phyloP scores from a whole-genome alignment of 2,329 filamentous ascomycete genomes.

The Neurospora crassa region DNA sequence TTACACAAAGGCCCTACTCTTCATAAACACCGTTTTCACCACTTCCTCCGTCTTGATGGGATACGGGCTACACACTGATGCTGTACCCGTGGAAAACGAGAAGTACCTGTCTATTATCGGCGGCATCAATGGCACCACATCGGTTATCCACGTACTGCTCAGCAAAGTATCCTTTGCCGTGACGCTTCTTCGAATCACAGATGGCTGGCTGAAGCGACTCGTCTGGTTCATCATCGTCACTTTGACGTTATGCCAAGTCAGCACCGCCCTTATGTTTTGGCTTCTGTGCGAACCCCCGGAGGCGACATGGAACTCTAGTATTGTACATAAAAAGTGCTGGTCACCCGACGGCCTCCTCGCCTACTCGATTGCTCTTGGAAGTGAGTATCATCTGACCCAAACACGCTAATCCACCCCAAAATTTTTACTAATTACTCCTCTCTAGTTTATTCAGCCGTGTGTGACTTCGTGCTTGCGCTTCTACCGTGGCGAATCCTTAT shows the following conservation, averaged over 20 bases:
- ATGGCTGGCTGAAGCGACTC: slow-evolving; percentile 18
- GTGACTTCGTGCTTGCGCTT: slow-evolving; percentile 23
- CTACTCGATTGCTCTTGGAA: slow-evolving; percentile 18
- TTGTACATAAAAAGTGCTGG: slow-evolving; percentile 20
- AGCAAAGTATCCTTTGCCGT: slow-evolving; percentile 31
- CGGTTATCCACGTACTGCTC: slow-evolving; percentile 22
- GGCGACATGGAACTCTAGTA: slow-evolving; percentile 18
- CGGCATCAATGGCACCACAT: slow-evolving; percentile 19
- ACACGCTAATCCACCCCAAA: not conserved
- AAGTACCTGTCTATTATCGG: slow-evolving; percentile 8
- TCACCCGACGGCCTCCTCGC: slow-evolving; percentile 11
- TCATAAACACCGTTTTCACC: slow-evolving; percentile 7
- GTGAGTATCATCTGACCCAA: slow-evolving; percentile 12
- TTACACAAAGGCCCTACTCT: slow-evolving; percentile 8
- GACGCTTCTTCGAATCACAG: slow-evolving; percentile 25
- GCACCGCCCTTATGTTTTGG: slow-evolving; percentile 21
- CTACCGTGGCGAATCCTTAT: slow-evolving; percentile 24
- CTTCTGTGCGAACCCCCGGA: slow-evolving; percentile 20
- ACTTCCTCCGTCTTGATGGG: slow-evolving; percentile 14
- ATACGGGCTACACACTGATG: slow-evolving; percentile 9
- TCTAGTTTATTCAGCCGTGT: slow-evolving; percentile 20
- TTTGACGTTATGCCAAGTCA: slow-evolving; percentile 23
- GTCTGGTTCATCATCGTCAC: slow-evolving; percentile 24
- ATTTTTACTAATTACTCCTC: not conserved
- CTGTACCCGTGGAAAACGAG: slow-evolving; percentile 13